Conservation (phyloP, 441 rosid genomes). For the Gossypium lobatum region DNA sequence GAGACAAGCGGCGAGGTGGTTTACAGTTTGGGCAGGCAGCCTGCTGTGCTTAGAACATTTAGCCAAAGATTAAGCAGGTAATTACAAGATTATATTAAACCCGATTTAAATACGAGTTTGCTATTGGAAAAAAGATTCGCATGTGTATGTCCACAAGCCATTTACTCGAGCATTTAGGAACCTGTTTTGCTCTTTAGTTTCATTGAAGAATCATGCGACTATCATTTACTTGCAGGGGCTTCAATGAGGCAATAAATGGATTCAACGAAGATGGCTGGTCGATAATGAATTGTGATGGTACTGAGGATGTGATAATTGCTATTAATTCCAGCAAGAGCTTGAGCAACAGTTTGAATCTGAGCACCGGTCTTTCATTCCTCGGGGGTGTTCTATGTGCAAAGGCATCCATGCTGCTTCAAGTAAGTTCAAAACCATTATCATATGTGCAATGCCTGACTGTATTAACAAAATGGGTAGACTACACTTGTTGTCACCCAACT, state of each 20-base stretch:
- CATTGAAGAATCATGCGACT: background rate
- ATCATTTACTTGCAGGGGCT: slow-evolving; percentile 52
- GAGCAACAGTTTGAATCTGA: slow-evolving; percentile 34
- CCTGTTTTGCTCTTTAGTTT: background rate
- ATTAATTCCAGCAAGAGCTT: slow-evolving; percentile 69
- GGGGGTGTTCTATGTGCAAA: slow-evolving; percentile 96
- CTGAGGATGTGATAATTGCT: slow-evolving; percentile 79
- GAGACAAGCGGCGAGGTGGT: slow-evolving; percentile 93
- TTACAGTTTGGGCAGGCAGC: slow-evolving; percentile 88
- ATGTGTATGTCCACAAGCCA: background rate
- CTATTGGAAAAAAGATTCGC: background rate
- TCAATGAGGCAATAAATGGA: slow-evolving; percentile 89
- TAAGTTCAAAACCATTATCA: slow-evolving; percentile 25
- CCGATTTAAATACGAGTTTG: background rate
- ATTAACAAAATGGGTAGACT: background rate
- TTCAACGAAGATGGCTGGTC: slow-evolving; percentile 97
- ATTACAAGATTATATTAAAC: background rate
- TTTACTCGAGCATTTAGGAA: background rate
- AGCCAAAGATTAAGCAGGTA: slow-evolving; percentile 96
- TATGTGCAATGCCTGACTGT: background rate
- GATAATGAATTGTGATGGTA: slow-evolving; percentile 66
- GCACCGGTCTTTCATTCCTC: slow-evolving; percentile 56
- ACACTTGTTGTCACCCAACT: too few relatives aligned
- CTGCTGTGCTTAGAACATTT: slow-evolving; percentile 86
- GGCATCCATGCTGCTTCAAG: slow-evolving; percentile 97